phyloP scores from a whole-genome alignment of 208 protist species.

The Acanthamoeba castellanii region DNA sequence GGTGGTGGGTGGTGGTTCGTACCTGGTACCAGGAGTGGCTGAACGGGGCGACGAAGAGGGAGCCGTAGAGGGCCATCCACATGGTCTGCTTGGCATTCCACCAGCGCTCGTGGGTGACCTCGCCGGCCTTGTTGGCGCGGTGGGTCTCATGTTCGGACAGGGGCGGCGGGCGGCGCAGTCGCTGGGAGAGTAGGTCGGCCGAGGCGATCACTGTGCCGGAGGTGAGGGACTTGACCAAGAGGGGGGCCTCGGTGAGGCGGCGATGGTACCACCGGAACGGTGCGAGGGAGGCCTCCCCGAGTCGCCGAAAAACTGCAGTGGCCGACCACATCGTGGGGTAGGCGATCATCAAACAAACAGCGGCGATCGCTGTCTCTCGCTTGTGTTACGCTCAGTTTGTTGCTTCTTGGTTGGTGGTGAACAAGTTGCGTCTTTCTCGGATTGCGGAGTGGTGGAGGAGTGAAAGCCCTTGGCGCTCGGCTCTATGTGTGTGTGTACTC shows the following conservation, averaged over 20 bases:
- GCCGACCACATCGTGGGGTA: background rate
- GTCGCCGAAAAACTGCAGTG: background rate
- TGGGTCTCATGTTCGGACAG: background rate
- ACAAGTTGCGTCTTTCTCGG: too few species aligned
- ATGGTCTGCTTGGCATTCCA: conserved; percentile 47
- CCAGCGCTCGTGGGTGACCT: background rate
- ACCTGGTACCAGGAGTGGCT: conserved; percentile 47
- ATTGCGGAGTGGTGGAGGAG: too few species aligned
- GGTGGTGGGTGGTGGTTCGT: background rate
- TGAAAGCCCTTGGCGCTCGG: too few species aligned
- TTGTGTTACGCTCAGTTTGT: too few species aligned
- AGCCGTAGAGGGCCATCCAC: conserved; percentile 33
- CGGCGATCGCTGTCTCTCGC: too few species aligned
- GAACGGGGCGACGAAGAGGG: conserved; percentile 59
- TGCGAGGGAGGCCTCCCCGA: background rate
- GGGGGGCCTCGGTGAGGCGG: background rate
- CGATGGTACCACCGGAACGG: conserved; percentile 48
- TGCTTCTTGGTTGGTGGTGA: too few species aligned
- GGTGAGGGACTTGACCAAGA: conserved; percentile 54
- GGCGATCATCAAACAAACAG: too few species aligned
- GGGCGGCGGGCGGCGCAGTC: background rate
- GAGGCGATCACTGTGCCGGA: conserved; percentile 33
- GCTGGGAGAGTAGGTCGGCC: conserved; percentile 51
- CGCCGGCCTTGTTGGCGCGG: background rate
- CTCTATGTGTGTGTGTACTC: too few species aligned